A percentile compares a stretch with the other conserved stretches of the same genome.
These are phyloP conservation scores for Yamadazyma membranifaciens DNA, from an alignment of 1,139 yeast species.

Conservation along the genomic window DNA sequence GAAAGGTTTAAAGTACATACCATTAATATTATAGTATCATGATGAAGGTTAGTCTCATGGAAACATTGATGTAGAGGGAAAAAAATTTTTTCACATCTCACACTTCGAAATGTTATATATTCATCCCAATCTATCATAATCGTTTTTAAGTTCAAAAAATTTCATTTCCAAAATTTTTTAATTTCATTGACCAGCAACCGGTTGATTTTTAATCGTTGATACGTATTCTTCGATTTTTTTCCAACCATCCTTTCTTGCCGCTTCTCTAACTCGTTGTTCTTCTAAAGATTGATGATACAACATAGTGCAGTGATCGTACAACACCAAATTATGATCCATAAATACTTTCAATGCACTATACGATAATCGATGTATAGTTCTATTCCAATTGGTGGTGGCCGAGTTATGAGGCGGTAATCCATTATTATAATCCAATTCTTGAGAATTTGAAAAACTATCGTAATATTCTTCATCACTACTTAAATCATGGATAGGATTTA, in stretches of 20 bases:
- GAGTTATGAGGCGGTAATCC: slow-evolving; percentile 43
- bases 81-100: slow-evolving; percentile 1
- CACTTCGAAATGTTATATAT: slow-evolving; percentile 1
- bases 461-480: slow-evolving; percentile 41
- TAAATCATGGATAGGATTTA: slow-evolving; percentile 18
- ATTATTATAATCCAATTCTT: slow-evolving; percentile 28
- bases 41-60: not conserved
- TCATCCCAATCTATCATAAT: not conserved
- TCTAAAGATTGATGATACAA: slow-evolving; percentile 75
- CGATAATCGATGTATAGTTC: slow-evolving; percentile 88
- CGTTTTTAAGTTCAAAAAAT: no score
- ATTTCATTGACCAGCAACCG: slow-evolving; percentile 18
- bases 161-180: no score
- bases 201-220: slow-evolving; percentile 15
- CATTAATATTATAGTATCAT: no score
- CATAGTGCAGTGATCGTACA: slow-evolving; percentile 90
- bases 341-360: slow-evolving; percentile 89
- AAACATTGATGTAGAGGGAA: not conserved
- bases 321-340: slow-evolving; percentile 88
- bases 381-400: slow-evolving; percentile 72
- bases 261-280: slow-evolving; percentile 61
- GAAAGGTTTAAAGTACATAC: not conserved
- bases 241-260: slow-evolving; percentile 73
- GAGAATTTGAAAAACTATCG: slow-evolving; percentile 42
- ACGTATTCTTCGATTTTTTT: slow-evolving; percentile 67